Percentiles rank a stretch among this genome's conserved stretches.
These are phyloP conservation scores for Schizonepeta tenuifolia DNA, from an alignment of 257 asterid genomes.

Conservation along the genomic window DNA sequence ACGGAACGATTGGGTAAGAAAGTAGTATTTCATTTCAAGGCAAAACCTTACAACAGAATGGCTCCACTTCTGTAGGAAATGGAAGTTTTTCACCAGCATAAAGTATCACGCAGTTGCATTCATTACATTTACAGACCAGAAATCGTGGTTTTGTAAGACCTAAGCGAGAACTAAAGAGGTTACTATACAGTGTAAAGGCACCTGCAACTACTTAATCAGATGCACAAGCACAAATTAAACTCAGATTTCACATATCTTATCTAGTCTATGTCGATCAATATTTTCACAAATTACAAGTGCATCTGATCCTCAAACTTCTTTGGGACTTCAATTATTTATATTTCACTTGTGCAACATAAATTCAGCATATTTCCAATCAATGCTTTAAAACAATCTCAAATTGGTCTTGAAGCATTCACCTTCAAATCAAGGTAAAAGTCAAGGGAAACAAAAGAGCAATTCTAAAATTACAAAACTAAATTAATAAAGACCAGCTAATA, in stretches of 20 bases:
- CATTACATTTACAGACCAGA: slow-evolving; percentile 6
- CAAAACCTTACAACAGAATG: background rate
- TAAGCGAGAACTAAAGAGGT: background rate
- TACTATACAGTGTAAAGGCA: background rate
- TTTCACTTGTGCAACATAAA: slow-evolving; percentile 14
- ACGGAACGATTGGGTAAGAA: background rate
- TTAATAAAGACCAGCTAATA: slow-evolving; percentile 1
- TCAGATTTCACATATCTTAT: slow-evolving; percentile 19
- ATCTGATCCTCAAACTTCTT: slow-evolving; percentile 23
- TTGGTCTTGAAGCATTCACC: background rate
- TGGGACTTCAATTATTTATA: background rate
- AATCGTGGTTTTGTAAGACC: background rate
- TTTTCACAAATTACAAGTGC: slow-evolving; percentile 2
- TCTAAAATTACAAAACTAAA: background rate
- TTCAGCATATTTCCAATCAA: slow-evolving; percentile 26
- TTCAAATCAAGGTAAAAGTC: slow-evolving; percentile 1
- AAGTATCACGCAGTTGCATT: background rate
- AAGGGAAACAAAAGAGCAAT: background rate
- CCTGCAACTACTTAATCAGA: slow-evolving; percentile 3
- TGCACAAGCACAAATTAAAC: slow-evolving; percentile 17
- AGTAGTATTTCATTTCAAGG: background rate
- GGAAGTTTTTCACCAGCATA: slow-evolving; percentile 7
- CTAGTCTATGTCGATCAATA: slow-evolving; percentile 25
- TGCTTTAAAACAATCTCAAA: background rate
- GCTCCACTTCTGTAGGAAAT: background rate